Evolutionary conservation across 345 rosid species (phyloP).

Genomic region (Brassica cretica): DNA sequence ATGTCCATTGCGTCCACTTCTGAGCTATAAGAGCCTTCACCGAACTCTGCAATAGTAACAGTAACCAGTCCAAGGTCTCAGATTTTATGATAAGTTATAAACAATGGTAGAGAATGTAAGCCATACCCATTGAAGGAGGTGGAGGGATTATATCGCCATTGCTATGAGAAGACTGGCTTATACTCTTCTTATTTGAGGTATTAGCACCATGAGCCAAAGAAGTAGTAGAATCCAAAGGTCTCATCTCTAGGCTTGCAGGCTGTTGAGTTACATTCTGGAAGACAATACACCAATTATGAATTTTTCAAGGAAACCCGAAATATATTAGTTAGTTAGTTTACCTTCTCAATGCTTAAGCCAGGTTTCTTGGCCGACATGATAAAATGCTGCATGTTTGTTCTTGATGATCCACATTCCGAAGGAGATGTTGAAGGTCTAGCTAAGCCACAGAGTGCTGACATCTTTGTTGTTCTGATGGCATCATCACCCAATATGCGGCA

Average conservation of each 20-base stretch:
- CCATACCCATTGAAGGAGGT: conserved; percentile 64
- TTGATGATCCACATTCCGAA: conserved; percentile 44
- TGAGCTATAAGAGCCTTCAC: conserved; percentile 44
- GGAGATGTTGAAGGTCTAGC: conserved; percentile 41
- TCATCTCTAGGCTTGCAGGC: conserved; percentile 39
- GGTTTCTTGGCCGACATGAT: conserved; percentile 45
- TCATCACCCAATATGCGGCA: conserved; percentile 56
- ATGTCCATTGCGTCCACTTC: conserved; percentile 61
- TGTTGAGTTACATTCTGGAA: conserved; percentile 45
- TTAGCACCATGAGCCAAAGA: conserved; percentile 37
- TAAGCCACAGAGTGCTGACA: conserved; percentile 39
- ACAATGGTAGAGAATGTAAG: conserved; percentile 14
- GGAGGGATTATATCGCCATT: conserved; percentile 46
- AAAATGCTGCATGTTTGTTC: conserved; percentile 33
- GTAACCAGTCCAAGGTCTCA: background rate
- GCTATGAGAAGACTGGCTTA: conserved; percentile 1
- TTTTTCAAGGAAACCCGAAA: background rate
- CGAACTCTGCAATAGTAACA: conserved; percentile 54
- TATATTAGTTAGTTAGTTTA: conserved; percentile 24
- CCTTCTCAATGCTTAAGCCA: conserved; percentile 57
- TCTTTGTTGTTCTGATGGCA: conserved; percentile 23
- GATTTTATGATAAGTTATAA: background rate
- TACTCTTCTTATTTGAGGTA: conserved; percentile 25
- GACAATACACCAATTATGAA: conserved; percentile 1
- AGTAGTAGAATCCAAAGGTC: conserved; percentile 35